Evolutionary conservation across 352 stramenopile genomes (phyloP), one percentile per base, ranked within the genome.

Genomic region (Phytophthora melonis): DNA sequence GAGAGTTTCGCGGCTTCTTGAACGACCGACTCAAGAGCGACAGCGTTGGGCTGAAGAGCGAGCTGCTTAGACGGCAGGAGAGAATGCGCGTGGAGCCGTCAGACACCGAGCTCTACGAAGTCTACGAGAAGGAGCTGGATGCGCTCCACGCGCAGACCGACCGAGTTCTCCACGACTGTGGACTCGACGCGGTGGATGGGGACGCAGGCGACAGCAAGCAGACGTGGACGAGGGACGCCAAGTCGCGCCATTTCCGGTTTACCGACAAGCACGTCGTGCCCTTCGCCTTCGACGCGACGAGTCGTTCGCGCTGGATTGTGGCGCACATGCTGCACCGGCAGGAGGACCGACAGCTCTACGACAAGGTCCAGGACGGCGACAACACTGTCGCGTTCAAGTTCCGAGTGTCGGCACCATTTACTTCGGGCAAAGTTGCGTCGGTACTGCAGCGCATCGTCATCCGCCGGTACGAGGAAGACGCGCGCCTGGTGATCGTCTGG

Each of bases 381-480:
- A 77, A 72, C 14, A 77, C 64, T 0, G 13, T 64, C 0, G 70
- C 70, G 13, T 27, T 77, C 5, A 77, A 77, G 11, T 77, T 63
- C 63, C 58, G 70, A 2, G 59, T 77, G 13, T 58, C 57, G 16
- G 68, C 21, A 13, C 43, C 32, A 13, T 52, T 72, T 27, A 19
- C 18, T 1, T 62, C 63, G 0, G 63, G 54, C n/a, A 58, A 41
- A 18, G 36, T 66, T 8, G 70, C 58, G 18, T 70, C 70, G 0
- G 70, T 74, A 1, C n/a, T 77, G 11, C 70, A 74, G 65, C 53
- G 70, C 5, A 10, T 68, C n/a, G 54, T 59, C 11, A 19, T 58
- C 50, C 70, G 65, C 4, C 65, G 65, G 10, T 70, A 70, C 27
- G 11, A 70, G 32, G 27, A 74, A 13, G 49, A 41, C 6, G 57